Evolutionary conservation across 139 green algal species (phyloP), one percentile per base, ranked within the genome.

Genomic region (Tetraselmis striata): DNA sequence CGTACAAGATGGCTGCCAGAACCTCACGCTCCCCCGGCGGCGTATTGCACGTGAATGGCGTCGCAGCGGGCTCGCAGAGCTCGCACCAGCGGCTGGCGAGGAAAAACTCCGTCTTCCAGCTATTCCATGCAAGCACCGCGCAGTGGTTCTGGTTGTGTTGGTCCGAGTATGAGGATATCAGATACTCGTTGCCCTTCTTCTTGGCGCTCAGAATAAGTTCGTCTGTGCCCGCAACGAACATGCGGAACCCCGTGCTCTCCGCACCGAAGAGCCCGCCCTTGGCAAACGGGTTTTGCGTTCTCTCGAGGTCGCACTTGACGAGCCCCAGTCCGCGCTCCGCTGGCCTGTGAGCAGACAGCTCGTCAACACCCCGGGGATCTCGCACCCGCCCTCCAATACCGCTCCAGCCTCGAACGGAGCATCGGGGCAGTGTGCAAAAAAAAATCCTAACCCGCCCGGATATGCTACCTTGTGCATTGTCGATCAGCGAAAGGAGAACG

Each of bases 131-230:
- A 2, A 77, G 74, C 25, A 77, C 74, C 5, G 74, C 74, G 74
- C 74, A 77, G 25, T 77, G n/a, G 25, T 77, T 77, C 26, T 77
- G 25, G 74, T 77, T 29, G 25, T 77, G 74, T 18, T 77, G 26
- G 23, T 77, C 74, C 74, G 74, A 31, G 74, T 77, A 77, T 77
- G 74, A 28, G n/a, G 74, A 77, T 77, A 77, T 77, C 26, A 77
- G 25, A 29, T 30, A 77, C 74, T 77, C 74, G 26, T 28, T 31
- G 26, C 74, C 74, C 26, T 29, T 28, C 74, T 77, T 77, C 74
- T 29, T 77, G 26, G 74, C 74, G 26, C 26, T 31, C 26, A 77
- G 25, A 18, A 77, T 77, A 29, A 77, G 74, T 18, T 77, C 74
- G 74, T 77, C 74, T 18, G 74, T 77, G 26, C 74, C 74, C 25